Conservation (phyloP, 257 asterid species). For the Penstemon barbatus region DNA sequence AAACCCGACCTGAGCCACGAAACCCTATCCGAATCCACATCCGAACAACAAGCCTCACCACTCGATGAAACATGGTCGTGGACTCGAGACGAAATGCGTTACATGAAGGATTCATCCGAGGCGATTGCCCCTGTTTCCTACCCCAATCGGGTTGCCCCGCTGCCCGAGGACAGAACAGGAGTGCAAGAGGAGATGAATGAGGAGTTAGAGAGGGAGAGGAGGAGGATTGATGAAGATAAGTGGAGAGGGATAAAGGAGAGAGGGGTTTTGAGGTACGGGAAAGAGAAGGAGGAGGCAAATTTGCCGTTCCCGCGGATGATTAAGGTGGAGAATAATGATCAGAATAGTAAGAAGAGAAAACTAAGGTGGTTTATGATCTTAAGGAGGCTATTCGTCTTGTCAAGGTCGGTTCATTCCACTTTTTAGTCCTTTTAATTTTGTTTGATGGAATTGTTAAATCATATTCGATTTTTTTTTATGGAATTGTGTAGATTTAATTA, state of each 20-base stretch:
- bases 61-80: slow-evolving; percentile 34
- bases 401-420: slow-evolving; percentile 61
- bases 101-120: slow-evolving; percentile 56
- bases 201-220: slow-evolving; percentile 67
- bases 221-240: slow-evolving; percentile 45
- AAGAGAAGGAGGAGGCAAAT: slow-evolving; percentile 43
- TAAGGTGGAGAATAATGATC: slow-evolving; percentile 41
- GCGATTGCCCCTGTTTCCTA: slow-evolving; percentile 59
- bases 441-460: not conserved
- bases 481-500: too few species aligned
- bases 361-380: slow-evolving; percentile 69
- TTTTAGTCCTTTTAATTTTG: not conserved
- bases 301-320: slow-evolving; percentile 74
- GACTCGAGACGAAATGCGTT: slow-evolving; percentile 81
- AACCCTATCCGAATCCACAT: slow-evolving; percentile 20
- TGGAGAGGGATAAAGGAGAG: slow-evolving; percentile 38
- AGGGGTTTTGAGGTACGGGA: slow-evolving; percentile 36
- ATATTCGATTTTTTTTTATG: too few species aligned
- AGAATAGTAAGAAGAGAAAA: slow-evolving; percentile 46
- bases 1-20: slow-evolving; percentile 44
- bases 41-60: slow-evolving; percentile 23
- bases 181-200: slow-evolving; percentile 38
- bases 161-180: slow-evolving; percentile 68
- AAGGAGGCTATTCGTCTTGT: slow-evolving; percentile 81
- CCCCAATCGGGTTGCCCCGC: slow-evolving; percentile 76